These are phyloP conservation scores for Cetraspora pellucida DNA, from an alignment of 192 early-diverging fungal species.

Conservation along the genomic window DNA sequence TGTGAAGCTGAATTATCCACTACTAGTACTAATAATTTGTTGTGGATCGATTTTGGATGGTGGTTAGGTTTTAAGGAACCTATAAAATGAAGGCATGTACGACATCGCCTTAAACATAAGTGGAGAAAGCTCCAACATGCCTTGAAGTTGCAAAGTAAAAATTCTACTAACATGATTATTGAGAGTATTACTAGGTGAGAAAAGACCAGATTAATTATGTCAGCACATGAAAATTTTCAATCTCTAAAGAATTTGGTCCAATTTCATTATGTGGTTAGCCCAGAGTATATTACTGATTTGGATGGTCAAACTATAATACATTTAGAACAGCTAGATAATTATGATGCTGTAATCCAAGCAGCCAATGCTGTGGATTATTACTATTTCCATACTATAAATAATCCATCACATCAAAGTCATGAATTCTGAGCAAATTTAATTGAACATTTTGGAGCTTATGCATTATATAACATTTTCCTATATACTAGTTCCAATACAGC, in stretches of 20 bases:
- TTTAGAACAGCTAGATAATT: background rate
- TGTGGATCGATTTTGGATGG: background rate
- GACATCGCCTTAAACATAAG: background rate
- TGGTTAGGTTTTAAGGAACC: background rate
- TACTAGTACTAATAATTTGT: background rate
- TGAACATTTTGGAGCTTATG: background rate
- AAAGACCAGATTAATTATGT: background rate
- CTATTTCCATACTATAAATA: background rate
- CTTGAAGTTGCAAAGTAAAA: background rate
- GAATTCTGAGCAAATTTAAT: background rate
- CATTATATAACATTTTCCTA: background rate
- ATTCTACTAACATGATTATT: background rate
- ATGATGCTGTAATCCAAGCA: background rate
- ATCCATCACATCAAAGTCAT: background rate
- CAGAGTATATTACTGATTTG: no score
- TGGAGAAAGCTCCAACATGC: background rate
- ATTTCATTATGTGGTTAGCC: background rate
- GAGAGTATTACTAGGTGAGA: background rate
- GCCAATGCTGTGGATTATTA: background rate
- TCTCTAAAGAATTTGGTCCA: background rate
- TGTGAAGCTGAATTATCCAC: background rate
- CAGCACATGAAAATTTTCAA: background rate
- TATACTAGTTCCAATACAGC: conserved; percentile 11
- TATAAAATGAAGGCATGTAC: background rate
- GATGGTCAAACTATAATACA: background rate